These are phyloP conservation scores for Phytophthora cactorum DNA, from an alignment of 352 stramenopile species.

Conservation along the genomic window DNA sequence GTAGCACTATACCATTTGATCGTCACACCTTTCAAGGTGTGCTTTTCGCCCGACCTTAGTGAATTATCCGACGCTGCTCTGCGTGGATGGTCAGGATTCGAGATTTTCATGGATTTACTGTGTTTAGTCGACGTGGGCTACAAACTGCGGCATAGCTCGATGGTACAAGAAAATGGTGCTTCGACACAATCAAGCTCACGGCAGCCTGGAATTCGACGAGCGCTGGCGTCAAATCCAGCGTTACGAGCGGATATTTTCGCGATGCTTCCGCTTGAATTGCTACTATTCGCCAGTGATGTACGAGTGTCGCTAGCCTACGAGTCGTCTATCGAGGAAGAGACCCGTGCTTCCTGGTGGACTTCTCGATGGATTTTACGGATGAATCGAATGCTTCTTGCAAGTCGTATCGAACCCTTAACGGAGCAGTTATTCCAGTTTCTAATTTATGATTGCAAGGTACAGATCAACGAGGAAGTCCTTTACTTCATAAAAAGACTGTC, in stretches of 20 bases:
- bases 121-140: constrained; percentile 53
- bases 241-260: constrained; percentile 26
- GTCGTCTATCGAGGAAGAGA: too few species aligned
- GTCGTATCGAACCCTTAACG: constrained; percentile 43
- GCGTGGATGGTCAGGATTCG: constrained; percentile 47
- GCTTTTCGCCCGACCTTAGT: constrained; percentile 53
- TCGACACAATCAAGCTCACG: background rate
- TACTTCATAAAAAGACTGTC: constrained; percentile 55
- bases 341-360: constrained; percentile 38
- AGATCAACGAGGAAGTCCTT: constrained; percentile 46
- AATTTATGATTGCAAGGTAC: constrained; percentile 62
- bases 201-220: constrained; percentile 6
- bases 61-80: constrained; percentile 24
- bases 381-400: constrained; percentile 56
- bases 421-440: constrained; percentile 67
- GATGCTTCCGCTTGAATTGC: constrained; percentile 52
- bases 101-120: constrained; percentile 64
- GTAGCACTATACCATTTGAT: constrained; percentile 53
- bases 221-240: constrained; percentile 27
- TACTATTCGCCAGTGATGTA: constrained; percentile 34
- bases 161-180: constrained; percentile 13
- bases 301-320: background rate
- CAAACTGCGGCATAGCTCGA: constrained; percentile 37
- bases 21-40: constrained; percentile 62
- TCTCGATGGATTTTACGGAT: constrained; percentile 54